phyloP scores from a whole-genome alignment of 106 monocot genomes.

The Acorus gramineus region DNA sequence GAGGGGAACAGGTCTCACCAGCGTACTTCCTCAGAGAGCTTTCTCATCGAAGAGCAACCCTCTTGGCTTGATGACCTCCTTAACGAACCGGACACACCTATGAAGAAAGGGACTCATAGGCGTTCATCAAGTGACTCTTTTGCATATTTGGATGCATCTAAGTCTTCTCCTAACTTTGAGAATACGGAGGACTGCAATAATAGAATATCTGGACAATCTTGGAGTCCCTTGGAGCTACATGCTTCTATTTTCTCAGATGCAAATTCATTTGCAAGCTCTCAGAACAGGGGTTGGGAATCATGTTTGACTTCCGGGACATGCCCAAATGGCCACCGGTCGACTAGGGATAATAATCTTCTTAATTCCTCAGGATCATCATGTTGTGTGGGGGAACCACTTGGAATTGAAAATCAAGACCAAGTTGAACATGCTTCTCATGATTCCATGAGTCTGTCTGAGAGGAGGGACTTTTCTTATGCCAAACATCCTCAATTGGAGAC shows the following conservation, averaged over 20 bases:
- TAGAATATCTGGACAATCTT: conserved; percentile 12
- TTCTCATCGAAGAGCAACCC: conserved; percentile 83
- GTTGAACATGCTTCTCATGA: conserved; percentile 22
- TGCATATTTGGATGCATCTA: conserved; percentile 46
- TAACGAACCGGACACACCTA: conserved; percentile 77
- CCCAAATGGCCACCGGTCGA: conserved; percentile 7
- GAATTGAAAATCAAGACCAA: conserved; percentile 17
- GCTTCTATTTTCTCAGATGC: conserved; percentile 9
- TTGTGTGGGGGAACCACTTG: conserved; percentile 13
- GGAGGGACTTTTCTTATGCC: conserved; percentile 17
- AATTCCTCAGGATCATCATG: conserved; percentile 7
- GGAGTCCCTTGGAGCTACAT: conserved; percentile 25
- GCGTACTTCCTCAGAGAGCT: conserved; percentile 80
- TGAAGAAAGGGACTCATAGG: conserved; percentile 56
- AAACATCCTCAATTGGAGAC: conserved; percentile 36
- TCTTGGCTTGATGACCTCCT: conserved; percentile 96
- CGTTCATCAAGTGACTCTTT: conserved; percentile 94
- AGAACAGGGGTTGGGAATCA: conserved; percentile 34
- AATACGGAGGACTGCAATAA: conserved; percentile 18
- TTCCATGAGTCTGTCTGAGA: conserved; percentile 17
- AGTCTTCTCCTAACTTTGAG: conserved; percentile 23
- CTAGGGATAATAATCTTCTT: conserved; percentile 24
- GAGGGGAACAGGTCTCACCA: conserved; percentile 42
- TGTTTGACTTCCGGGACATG: conserved; percentile 14
- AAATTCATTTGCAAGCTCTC: conserved; percentile 19